phyloP scores from a whole-genome alignment of 1,284 basidiomycete species.

The Mycosarcoma maydis region DNA sequence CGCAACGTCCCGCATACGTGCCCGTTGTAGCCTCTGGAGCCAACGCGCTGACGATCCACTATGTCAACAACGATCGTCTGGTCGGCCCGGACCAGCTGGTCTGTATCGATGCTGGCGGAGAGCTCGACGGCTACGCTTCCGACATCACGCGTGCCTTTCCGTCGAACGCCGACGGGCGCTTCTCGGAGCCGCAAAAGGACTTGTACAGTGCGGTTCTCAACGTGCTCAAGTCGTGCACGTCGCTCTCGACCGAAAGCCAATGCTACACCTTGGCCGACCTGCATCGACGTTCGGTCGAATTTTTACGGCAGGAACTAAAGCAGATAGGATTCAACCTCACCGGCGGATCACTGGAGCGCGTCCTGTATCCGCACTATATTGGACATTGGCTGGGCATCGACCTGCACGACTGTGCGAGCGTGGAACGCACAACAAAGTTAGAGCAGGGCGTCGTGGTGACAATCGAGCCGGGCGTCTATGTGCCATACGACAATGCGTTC shows the following conservation, averaged over 20 bases:
- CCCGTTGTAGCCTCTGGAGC: slow-evolving; percentile 62
- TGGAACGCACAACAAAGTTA: slow-evolving; percentile 53
- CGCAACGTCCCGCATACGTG: slow-evolving; percentile 63
- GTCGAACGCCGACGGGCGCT: slow-evolving; percentile 69
- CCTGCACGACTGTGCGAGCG: slow-evolving; percentile 61
- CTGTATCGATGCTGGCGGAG: slow-evolving; percentile 66
- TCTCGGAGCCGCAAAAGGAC: slow-evolving; percentile 82
- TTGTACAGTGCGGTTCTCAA: slow-evolving; percentile 86
- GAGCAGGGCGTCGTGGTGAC: slow-evolving; percentile 60
- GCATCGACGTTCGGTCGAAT: slow-evolving; percentile 78
- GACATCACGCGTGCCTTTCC: slow-evolving; percentile 97
- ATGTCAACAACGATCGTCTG: slow-evolving; percentile 59
- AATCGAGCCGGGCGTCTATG: slow-evolving; percentile 64
- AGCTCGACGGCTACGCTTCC: slow-evolving; percentile 84
- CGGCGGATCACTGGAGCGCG: slow-evolving; percentile 75
- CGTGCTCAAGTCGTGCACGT: slow-evolving; percentile 77
- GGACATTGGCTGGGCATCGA: slow-evolving; percentile 85
- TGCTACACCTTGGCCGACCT: slow-evolving; percentile 78
- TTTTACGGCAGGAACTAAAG: slow-evolving; percentile 78
- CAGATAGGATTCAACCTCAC: slow-evolving; percentile 79
- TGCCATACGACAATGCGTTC: slow-evolving; percentile 56
- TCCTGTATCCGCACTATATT: slow-evolving; percentile 85
- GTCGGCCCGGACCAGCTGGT: slow-evolving; percentile 51
- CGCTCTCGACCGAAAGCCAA: slow-evolving; percentile 69
- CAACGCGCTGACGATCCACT: slow-evolving; percentile 62